Conservation (phyloP, 2,329 filamentous ascomycete species). For the Macrophomina pseudophaseolina region DNA sequence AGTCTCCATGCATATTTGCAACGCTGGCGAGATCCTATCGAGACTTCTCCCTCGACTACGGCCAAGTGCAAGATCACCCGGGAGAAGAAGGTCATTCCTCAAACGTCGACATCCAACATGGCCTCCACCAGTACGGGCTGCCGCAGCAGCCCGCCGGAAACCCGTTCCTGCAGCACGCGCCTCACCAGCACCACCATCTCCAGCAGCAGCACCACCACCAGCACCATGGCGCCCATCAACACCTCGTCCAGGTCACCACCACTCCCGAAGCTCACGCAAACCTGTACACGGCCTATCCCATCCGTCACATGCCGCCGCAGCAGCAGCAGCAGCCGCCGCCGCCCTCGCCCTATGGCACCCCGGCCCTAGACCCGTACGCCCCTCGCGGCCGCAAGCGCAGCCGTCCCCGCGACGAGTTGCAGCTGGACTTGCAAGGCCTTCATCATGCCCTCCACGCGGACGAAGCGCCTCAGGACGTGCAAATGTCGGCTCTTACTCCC, state of each 20-base stretch:
- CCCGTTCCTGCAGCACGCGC: constrained; percentile 35
- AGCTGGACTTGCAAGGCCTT: constrained; percentile 44
- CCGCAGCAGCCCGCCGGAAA: constrained; percentile 30
- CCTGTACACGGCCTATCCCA: constrained; percentile 27
- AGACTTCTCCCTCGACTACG: constrained; percentile 54
- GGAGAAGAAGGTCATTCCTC: constrained; percentile 49
- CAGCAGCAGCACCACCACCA: constrained; percentile 20
- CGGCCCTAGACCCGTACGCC: constrained; percentile 31
- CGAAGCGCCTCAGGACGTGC: constrained; percentile 45
- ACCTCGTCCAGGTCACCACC: constrained; percentile 46
- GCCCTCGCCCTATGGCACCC: constrained; percentile 40
- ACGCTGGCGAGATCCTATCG: constrained; percentile 54
- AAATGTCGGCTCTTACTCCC: constrained; percentile 44
- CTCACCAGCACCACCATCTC: constrained; percentile 31
- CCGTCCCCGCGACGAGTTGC: constrained; percentile 46
- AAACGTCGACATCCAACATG: constrained; percentile 49
- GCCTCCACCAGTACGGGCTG: constrained; percentile 45
- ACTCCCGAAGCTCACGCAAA: constrained; percentile 28
- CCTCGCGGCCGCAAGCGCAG: constrained; percentile 49
- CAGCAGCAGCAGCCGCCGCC: constrained; percentile 32
- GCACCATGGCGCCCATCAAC: constrained; percentile 43
- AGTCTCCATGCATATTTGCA: constrained; percentile 57
- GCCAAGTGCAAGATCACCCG: constrained; percentile 47
- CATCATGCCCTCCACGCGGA: constrained; percentile 45
- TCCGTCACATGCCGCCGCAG: constrained; percentile 39